Evolutionary conservation across 257 asterid species (phyloP).

Genomic region (Cinchona pubescens): DNA sequence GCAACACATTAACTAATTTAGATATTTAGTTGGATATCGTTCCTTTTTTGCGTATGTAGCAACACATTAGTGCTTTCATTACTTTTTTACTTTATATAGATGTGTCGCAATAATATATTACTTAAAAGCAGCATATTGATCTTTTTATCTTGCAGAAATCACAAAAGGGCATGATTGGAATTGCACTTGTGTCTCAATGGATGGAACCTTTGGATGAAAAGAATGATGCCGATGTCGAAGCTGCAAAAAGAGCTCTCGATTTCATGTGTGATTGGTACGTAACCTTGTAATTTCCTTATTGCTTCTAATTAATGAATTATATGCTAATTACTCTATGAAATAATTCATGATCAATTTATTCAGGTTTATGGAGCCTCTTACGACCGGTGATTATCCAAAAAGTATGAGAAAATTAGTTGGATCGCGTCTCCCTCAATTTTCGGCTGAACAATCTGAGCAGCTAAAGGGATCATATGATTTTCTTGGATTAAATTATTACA

Average conservation of each 20-base stretch:
- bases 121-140: too few species aligned
- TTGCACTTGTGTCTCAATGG: slow-evolving; percentile 29
- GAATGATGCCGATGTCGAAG: slow-evolving; percentile 22
- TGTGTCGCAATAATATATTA: too few species aligned
- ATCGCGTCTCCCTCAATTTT: slow-evolving; percentile 18
- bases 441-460: slow-evolving; percentile 4
- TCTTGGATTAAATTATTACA: slow-evolving; percentile 22
- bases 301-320: too few species aligned
- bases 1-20: too few species aligned
- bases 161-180: slow-evolving; percentile 48
- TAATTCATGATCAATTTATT: neutral
- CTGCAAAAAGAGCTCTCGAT: slow-evolving; percentile 47
- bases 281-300: too few species aligned
- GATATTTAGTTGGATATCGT: too few species aligned
- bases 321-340: too few species aligned
- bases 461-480: slow-evolving; percentile 22
- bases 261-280: slow-evolving; percentile 53
- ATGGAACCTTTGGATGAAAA: slow-evolving; percentile 32
- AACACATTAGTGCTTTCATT: too few species aligned
- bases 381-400: slow-evolving; percentile 20
- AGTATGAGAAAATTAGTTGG: slow-evolving; percentile 10
- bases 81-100: too few species aligned
- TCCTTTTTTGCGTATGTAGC: too few species aligned
- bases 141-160: neutral
- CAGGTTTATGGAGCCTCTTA: slow-evolving; percentile 20